Evolutionary conservation across 176 grass and related monocot species (phyloP).

Genomic region (Oryza nivara): DNA sequence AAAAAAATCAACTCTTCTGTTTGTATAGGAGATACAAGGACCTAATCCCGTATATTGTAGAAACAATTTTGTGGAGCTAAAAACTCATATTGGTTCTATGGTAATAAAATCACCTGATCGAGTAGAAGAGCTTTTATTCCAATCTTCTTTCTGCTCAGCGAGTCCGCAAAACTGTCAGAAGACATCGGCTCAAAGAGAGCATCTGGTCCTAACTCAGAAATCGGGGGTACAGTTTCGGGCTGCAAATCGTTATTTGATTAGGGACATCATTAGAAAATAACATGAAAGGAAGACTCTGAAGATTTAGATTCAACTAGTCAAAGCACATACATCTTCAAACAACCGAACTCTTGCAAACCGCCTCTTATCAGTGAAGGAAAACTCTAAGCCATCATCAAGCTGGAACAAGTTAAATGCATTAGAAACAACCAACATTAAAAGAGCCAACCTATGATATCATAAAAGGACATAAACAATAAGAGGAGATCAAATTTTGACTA

Average conservation of each 20-base stretch:
- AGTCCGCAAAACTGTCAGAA: conserved; percentile 57
- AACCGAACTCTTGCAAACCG: conserved; percentile 89
- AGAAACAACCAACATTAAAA: not conserved
- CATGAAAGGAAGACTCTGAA: not conserved
- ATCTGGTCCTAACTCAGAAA: conserved; percentile 92
- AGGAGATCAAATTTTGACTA: not conserved
- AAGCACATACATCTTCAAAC: conserved; percentile 68
- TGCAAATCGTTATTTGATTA: conserved; percentile 42
- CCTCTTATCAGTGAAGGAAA: conserved; percentile 98
- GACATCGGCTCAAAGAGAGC: conserved; percentile 84
- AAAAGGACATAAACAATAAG: not conserved
- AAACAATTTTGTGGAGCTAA: conserved; percentile 28
- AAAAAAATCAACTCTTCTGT: not conserved
- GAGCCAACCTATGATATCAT: not conserved
- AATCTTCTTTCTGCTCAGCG: conserved; percentile 67
- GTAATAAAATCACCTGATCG: conserved; percentile 69
- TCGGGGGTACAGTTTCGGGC: conserved; percentile 83
- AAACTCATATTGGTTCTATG: not conserved
- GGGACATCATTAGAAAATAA: conserved; percentile 18
- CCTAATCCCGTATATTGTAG: not conserved
- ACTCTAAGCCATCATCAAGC: conserved; percentile 94
- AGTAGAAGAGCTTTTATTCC: conserved; percentile 90
- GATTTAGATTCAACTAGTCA: conserved; percentile 9
- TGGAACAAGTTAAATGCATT: conserved; percentile 35
- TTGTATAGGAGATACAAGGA: conserved; percentile 17